Evolutionary conservation across 2,329 filamentous ascomycete species (phyloP).

Genomic region (Geosmithia flava): DNA sequence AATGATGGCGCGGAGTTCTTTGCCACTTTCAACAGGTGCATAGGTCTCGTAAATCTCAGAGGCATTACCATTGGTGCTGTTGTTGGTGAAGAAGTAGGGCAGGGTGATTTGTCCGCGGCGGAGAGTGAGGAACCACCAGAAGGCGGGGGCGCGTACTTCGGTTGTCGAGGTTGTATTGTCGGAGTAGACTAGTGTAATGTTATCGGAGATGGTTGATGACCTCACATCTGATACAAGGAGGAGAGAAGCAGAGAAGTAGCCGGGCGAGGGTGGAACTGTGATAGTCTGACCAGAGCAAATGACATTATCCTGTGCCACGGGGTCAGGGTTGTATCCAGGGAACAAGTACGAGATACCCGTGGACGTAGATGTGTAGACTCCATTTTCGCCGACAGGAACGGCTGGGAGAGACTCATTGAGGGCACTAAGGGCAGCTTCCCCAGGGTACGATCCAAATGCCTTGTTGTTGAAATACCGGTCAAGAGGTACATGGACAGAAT

Average conservation of each 20-base stretch:
- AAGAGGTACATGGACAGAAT: slow-evolving; percentile 1
- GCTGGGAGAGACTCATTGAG: slow-evolving; percentile 27
- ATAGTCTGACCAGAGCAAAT: slow-evolving; percentile 27
- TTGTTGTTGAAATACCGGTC: slow-evolving; percentile 28
- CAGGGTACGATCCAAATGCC: slow-evolving; percentile 28
- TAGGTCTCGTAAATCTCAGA: slow-evolving; percentile 32
- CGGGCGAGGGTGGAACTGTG: slow-evolving; percentile 11
- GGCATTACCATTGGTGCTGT: slow-evolving; percentile 26
- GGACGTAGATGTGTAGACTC: slow-evolving; percentile 21
- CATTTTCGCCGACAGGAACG: slow-evolving; percentile 13
- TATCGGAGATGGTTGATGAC: slow-evolving; percentile 22
- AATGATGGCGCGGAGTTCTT: slow-evolving; percentile 22
- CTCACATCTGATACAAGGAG: slow-evolving; percentile 28
- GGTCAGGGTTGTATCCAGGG: slow-evolving; percentile 24
- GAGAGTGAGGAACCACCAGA: slow-evolving; percentile 29
- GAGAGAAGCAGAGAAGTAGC: slow-evolving; percentile 28
- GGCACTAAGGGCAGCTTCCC: slow-evolving; percentile 30
- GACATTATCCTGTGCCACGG: slow-evolving; percentile 24
- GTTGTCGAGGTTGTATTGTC: slow-evolving; percentile 24
- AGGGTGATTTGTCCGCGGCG: slow-evolving; percentile 31
- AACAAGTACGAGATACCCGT: slow-evolving; percentile 28
- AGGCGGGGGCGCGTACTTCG: slow-evolving; percentile 30
- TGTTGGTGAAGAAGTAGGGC: slow-evolving; percentile 24
- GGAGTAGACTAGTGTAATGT: slow-evolving; percentile 26
- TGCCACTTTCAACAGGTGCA: slow-evolving; percentile 20